Percentiles rank a stretch among this genome's conserved stretches.
Evolutionary conservation across 371 early-diverging fungal species (phyloP).

Genomic region (Aphelidium insulamus): DNA sequence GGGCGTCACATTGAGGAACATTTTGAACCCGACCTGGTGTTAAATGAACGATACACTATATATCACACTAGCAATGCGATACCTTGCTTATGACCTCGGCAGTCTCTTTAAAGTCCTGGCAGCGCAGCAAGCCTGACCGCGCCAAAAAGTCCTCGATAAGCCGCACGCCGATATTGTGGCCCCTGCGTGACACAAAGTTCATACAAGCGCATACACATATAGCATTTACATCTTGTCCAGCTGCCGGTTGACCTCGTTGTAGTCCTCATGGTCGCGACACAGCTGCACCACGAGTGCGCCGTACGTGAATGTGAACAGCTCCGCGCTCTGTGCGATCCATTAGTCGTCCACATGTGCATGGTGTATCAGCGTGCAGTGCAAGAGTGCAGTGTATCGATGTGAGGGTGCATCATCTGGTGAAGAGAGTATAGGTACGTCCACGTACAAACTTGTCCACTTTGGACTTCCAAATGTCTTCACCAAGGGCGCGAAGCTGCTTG

Average conservation of each 20-base stretch:
- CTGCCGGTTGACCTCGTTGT: conserved; percentile 74
- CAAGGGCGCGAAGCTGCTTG: too few species aligned
- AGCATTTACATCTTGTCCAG: conserved; percentile 73
- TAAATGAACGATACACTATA: too few species aligned
- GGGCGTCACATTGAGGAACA: conserved; percentile 78
- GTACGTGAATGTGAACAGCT: conserved; percentile 92
- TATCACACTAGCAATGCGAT: too few species aligned
- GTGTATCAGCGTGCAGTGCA: not conserved
- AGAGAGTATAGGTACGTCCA: not conserved
- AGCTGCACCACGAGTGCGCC: conserved; percentile 89
- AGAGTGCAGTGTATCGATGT: not conserved
- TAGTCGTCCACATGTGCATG: conserved; percentile 2
- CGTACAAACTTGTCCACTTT: conserved; percentile 80
- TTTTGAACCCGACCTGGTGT: conserved; percentile 80
- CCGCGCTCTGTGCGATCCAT: conserved; percentile 38
- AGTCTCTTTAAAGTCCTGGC: conserved; percentile 71
- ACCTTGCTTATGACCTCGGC: conserved; percentile 79
- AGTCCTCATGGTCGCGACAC: conserved; percentile 83
- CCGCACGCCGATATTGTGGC: conserved; percentile 87
- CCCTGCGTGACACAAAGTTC: conserved; percentile 24
- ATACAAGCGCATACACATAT: conserved; percentile 1
- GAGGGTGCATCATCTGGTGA: not conserved
- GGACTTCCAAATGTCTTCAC: conserved; percentile 87
- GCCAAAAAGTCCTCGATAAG: conserved; percentile 92
- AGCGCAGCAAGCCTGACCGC: conserved; percentile 50